Evolutionary conservation across 2,329 filamentous ascomycete genomes (phyloP).

Genomic region (Dothiorella sarmentorum): DNA sequence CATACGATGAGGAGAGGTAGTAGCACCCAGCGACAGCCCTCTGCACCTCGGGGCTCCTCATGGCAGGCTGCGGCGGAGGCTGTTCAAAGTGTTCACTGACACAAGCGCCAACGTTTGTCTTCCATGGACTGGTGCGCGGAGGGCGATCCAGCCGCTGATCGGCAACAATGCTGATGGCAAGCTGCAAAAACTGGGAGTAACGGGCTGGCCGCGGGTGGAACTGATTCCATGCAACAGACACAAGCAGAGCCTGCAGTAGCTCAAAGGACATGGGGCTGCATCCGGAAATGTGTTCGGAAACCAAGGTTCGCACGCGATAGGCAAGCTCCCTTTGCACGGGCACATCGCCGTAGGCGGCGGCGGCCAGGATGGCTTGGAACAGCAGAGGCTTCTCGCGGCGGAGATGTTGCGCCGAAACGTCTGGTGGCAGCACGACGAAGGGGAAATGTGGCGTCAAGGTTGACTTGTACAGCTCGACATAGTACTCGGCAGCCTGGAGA

Average conservation of each 20-base stretch:
- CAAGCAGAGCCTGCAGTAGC: conserved; percentile 38
- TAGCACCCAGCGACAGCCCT: not conserved
- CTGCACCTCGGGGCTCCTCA: not conserved
- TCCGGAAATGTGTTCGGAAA: conserved; percentile 32
- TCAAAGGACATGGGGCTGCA: conserved; percentile 37
- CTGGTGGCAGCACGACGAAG: conserved; percentile 25
- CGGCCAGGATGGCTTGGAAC: conserved; percentile 34
- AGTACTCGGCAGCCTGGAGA: not conserved
- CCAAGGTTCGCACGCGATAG: conserved; percentile 27
- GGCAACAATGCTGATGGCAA: conserved; percentile 24
- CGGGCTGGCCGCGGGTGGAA: conserved; percentile 29
- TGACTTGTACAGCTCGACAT: not conserved
- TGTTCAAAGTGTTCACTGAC: not conserved
- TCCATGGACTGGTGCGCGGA: conserved; percentile 20
- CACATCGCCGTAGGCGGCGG: conserved; percentile 25
- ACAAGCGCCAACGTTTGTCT: conserved; percentile 17
- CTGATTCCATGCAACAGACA: conserved; percentile 37
- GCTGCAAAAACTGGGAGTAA: conserved; percentile 1
- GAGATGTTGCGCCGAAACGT: conserved; percentile 19
- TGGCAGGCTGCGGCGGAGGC: no score
- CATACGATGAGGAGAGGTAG: not conserved
- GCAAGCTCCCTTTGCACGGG: conserved; percentile 28
- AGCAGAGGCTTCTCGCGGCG: conserved; percentile 32
- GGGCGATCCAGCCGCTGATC: conserved; percentile 30
- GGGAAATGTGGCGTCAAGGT: conserved; percentile 22